Evolutionary conservation across 2,329 filamentous ascomycete species (phyloP).

Genomic region (Boeremia exigua): DNA sequence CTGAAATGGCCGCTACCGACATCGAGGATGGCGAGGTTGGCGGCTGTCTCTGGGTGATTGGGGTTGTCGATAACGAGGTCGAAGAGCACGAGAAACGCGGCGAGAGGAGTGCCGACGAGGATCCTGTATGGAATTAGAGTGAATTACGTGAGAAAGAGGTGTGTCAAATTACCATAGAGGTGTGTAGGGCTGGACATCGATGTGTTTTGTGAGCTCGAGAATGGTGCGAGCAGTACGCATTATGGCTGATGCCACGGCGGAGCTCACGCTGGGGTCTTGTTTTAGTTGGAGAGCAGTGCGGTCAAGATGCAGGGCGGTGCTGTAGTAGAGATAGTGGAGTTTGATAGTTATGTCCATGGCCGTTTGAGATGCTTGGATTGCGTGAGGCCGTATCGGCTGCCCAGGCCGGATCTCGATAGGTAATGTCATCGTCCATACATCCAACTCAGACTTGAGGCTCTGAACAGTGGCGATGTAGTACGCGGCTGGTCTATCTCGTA

Average conservation of each 20-base stretch:
- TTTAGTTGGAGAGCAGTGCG: background rate
- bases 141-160: background rate
- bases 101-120: background rate
- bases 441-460: background rate
- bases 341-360: background rate
- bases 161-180: background rate
- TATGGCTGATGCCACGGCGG: background rate
- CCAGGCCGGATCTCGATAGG: background rate
- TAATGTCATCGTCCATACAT: background rate
- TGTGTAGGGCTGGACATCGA: background rate
- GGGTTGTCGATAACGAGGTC: constrained; percentile 4
- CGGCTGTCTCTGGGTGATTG: background rate
- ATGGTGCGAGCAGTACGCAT: background rate
- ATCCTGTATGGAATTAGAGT: background rate
- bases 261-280: background rate
- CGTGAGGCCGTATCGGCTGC: background rate
- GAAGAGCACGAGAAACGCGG: constrained; percentile 2
- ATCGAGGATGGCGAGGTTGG: constrained; percentile 1
- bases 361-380: background rate
- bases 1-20: constrained; percentile 1
- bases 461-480: background rate
- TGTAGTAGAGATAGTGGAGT: background rate
- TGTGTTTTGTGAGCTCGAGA: background rate
- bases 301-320: background rate
- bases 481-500: background rate